phyloP scores from a whole-genome alignment of 1,139 yeast genomes.

The Arxiozyma bovina region DNA sequence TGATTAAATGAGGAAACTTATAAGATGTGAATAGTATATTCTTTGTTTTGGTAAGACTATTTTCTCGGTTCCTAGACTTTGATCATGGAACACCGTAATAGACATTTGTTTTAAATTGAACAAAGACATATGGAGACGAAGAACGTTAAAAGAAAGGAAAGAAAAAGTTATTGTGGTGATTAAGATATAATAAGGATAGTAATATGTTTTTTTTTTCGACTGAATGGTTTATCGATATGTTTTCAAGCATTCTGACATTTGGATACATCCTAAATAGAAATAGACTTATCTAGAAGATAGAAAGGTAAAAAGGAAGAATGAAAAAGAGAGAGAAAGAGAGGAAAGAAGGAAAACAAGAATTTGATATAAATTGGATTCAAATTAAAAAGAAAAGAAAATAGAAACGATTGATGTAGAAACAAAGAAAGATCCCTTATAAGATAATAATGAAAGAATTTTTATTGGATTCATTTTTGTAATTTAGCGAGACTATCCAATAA shows the following conservation, averaged over 20 bases:
- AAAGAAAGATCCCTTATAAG: background rate
- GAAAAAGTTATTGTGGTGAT: too few relatives aligned
- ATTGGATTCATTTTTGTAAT: conserved; percentile 24
- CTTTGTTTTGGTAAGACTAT: background rate
- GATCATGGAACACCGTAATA: background rate
- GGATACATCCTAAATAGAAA: background rate
- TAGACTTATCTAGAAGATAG: conserved; percentile 32
- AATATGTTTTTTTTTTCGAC: too few relatives aligned
- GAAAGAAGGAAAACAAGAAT: background rate
- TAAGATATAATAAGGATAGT: background rate
- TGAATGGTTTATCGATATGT: background rate
- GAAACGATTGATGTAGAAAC: background rate
- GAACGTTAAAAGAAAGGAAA: background rate
- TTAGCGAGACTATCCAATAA: conserved; percentile 33
- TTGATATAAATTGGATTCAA: background rate
- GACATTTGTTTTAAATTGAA: background rate
- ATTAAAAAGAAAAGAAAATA: background rate
- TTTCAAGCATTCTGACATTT: background rate
- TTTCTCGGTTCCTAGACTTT: background rate
- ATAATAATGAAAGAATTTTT: background rate
- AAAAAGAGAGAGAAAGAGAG: background rate
- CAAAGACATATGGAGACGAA: background rate
- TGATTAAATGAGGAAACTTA: background rate
- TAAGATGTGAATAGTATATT: background rate
- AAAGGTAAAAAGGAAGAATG: conserved; percentile 16